phyloP scores from a whole-genome alignment of 768 basidiomycete genomes.

The Lyophyllum shimeji region DNA sequence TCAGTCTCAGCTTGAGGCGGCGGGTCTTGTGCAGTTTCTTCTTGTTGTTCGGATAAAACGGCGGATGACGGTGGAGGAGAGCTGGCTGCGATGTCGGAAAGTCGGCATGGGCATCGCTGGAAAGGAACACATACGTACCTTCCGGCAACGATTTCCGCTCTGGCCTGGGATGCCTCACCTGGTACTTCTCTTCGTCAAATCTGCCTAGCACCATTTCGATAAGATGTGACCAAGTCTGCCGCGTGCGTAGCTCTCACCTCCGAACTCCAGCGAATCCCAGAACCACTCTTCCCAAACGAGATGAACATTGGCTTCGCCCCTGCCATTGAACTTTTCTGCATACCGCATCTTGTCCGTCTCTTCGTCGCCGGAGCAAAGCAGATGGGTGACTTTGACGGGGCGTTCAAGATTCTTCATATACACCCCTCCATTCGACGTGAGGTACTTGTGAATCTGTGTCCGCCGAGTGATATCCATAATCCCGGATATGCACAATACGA shows the following conservation, averaged over 20 bases:
- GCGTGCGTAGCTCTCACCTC: conserved; percentile 39
- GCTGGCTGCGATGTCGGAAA: conserved; percentile 17
- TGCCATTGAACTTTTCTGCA: conserved; percentile 70
- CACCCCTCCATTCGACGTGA: conserved; percentile 60
- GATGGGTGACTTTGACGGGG: conserved; percentile 80
- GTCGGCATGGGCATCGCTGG: neutral
- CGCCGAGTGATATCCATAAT: conserved; percentile 62
- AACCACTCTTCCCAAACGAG: conserved; percentile 97
- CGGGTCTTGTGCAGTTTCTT: conserved; percentile 15
- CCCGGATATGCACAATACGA: conserved; percentile 75
- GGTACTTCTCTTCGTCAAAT: conserved; percentile 64
- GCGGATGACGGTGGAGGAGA: conserved; percentile 20
- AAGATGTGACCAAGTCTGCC: neutral
- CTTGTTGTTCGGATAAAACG: conserved; percentile 19
- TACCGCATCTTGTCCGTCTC: conserved; percentile 78
- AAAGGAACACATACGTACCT: conserved; percentile 15
- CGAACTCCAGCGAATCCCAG: conserved; percentile 84
- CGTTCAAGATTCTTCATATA: conserved; percentile 79
- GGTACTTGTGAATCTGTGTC: conserved; percentile 59
- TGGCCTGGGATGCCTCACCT: conserved; percentile 59
- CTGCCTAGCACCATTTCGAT: conserved; percentile 38
- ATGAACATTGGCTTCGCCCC: conserved; percentile 70
- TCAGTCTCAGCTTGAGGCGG: conserved; percentile 38
- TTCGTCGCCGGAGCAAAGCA: conserved; percentile 70
- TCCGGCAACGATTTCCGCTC: conserved; percentile 41